These are phyloP conservation scores for Cenchrus fungigraminus DNA, from an alignment of 176 grass and related monocot species.

Conservation along the genomic window DNA sequence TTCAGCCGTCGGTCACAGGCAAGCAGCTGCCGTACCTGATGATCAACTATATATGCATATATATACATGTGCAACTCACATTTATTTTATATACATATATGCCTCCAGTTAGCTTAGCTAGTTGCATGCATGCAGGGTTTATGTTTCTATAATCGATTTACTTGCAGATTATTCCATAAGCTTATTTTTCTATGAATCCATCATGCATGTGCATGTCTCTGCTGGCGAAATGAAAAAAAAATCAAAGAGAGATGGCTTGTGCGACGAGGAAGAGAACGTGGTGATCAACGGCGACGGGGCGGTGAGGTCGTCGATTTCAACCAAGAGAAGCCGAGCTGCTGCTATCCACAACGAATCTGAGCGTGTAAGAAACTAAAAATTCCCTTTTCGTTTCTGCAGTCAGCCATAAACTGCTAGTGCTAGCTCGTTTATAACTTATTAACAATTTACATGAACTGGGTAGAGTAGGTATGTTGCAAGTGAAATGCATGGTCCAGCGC, in stretches of 20 bases:
- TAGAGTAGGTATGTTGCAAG: neutral
- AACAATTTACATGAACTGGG: neutral
- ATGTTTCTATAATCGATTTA: neutral
- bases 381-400: neutral
- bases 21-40: neutral
- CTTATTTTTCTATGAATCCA: neutral
- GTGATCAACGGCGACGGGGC: constrained; percentile 35
- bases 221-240: neutral
- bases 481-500: neutral
- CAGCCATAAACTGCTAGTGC: too few species aligned
- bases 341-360: constrained; percentile 95
- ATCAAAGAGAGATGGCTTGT: constrained; percentile 58
- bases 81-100: neutral
- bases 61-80: neutral
- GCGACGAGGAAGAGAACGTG: constrained; percentile 59
- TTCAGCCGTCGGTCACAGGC: constrained; percentile 70
- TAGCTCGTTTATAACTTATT: neutral
- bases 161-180: neutral
- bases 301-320: constrained; percentile 56
- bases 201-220: neutral
- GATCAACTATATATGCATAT: neutral
- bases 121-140: constrained; percentile 9
- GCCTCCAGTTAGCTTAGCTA: neutral
- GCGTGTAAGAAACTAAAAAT: constrained; percentile 65
- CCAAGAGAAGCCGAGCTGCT: constrained; percentile 74